Conservation (phyloP, 2,329 filamentous ascomycete genomes). For the Bretziella fagacearum region DNA sequence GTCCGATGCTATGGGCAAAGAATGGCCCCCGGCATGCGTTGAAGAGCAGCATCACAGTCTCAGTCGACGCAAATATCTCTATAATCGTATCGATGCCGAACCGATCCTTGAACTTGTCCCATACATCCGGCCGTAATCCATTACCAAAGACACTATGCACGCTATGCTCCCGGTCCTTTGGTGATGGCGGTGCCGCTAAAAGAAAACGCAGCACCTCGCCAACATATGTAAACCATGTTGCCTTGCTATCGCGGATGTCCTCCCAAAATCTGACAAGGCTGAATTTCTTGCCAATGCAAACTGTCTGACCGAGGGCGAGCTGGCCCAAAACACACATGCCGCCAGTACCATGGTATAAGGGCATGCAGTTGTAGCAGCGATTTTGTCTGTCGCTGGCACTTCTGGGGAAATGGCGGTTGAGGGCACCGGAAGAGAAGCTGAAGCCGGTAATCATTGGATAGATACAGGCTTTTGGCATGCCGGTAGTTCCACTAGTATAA, state of each 20-base stretch:
- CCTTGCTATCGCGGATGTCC: conserved; percentile 48
- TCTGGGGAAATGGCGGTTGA: conserved; percentile 18
- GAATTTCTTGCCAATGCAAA: conserved; percentile 51
- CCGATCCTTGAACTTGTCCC: conserved; percentile 44
- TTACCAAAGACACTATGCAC: conserved; percentile 48
- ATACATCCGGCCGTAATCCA: conserved; percentile 51
- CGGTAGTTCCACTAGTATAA: conserved; percentile 63
- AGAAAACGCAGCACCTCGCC: conserved; percentile 63
- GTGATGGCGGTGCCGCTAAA: conserved; percentile 47
- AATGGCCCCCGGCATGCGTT: conserved; percentile 47
- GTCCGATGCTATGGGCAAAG: conserved; percentile 46
- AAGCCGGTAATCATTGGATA: conserved; percentile 35
- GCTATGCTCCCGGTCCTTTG: conserved; percentile 40
- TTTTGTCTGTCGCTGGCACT: conserved; percentile 17
- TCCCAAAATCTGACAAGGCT: conserved; percentile 53
- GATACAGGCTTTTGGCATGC: conserved; percentile 53
- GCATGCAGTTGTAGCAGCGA: conserved; percentile 63
- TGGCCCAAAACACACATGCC: conserved; percentile 40
- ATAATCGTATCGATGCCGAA: conserved; percentile 45
- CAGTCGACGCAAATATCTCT: conserved; percentile 67
- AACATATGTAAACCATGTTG: conserved; percentile 61
- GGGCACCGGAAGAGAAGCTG: conserved; percentile 15
- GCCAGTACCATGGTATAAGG: conserved; percentile 59
- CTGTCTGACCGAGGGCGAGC: conserved; percentile 33
- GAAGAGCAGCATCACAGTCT: conserved; percentile 47